Evolutionary conservation across 177 flowering plant genomes (phyloP).

Genomic region (Vitis hybrid): DNA sequence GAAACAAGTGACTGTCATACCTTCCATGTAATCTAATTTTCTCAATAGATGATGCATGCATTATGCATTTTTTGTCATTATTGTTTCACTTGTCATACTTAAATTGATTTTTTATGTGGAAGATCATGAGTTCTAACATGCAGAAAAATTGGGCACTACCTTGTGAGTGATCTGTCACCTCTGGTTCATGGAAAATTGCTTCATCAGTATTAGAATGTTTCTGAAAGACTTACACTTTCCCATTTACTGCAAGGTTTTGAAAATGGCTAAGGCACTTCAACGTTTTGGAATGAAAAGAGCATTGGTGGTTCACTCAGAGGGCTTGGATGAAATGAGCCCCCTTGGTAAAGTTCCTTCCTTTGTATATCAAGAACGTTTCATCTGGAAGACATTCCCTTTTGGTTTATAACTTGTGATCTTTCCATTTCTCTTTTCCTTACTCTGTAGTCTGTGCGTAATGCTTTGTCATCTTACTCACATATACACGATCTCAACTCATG

Average conservation of each 20-base stretch:
- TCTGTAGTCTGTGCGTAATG: no score
- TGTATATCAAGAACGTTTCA: neutral
- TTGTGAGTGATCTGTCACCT: neutral
- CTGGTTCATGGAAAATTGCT: neutral
- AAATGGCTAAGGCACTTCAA: constrained; percentile 94
- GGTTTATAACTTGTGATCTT: neutral
- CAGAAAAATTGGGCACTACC: no score
- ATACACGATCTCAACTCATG: neutral
- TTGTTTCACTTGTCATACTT: no score
- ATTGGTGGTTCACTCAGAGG: constrained; percentile 89
- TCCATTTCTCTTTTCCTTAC: no score
- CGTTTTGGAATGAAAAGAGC: constrained; percentile 94
- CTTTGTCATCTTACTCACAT: neutral
- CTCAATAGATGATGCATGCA: no score
- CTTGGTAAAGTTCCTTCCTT: constrained; percentile 52
- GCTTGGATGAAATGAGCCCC: constrained; percentile 97
- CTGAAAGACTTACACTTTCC: neutral
- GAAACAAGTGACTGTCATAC: neutral
- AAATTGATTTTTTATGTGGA: no score
- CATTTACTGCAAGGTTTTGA: constrained; percentile 54
- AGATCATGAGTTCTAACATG: no score
- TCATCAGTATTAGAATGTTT: neutral
- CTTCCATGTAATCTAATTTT: no score
- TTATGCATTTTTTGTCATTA: no score
- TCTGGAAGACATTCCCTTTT: neutral